Evolutionary conservation across 169 alveolate genomes (phyloP).

Genomic region (Neospora caninum): DNA sequence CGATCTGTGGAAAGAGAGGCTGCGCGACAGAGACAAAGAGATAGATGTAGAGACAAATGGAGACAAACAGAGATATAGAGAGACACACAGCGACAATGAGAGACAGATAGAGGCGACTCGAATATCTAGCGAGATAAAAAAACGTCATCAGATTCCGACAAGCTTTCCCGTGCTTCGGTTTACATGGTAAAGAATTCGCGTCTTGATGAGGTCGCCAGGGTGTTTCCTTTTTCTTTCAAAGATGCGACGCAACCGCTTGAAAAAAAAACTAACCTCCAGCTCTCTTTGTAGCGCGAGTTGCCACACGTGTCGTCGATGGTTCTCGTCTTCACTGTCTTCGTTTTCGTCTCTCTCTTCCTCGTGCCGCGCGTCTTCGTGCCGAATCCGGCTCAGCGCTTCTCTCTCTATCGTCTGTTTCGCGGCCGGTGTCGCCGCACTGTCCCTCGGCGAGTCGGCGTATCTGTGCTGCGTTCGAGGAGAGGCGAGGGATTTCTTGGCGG

Average conservation of each 20-base stretch:
- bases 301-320: neutral
- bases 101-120: neutral
- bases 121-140: too few relatives aligned
- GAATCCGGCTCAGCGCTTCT: neutral
- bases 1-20: constrained; percentile 29
- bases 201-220: too few relatives aligned
- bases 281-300: neutral
- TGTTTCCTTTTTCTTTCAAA: too few relatives aligned
- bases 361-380: too few relatives aligned
- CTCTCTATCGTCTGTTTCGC: neutral
- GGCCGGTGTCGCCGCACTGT: neutral
- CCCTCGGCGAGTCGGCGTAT: too few relatives aligned
- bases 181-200: too few relatives aligned
- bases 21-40: neutral
- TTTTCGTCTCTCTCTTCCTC: neutral
- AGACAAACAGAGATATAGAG: neutral
- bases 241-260: too few relatives aligned
- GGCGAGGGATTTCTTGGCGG: too few relatives aligned
- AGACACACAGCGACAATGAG: neutral
- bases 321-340: neutral
- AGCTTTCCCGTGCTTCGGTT: too few relatives aligned
- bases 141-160: too few relatives aligned
- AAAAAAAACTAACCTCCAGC: neutral
- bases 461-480: too few relatives aligned
- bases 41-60: neutral